Percentiles rank a stretch among this genome's conserved stretches.
phyloP scores from a whole-genome alignment of 1,284 basidiomycete species.

The Chondrostereum purpureum region DNA sequence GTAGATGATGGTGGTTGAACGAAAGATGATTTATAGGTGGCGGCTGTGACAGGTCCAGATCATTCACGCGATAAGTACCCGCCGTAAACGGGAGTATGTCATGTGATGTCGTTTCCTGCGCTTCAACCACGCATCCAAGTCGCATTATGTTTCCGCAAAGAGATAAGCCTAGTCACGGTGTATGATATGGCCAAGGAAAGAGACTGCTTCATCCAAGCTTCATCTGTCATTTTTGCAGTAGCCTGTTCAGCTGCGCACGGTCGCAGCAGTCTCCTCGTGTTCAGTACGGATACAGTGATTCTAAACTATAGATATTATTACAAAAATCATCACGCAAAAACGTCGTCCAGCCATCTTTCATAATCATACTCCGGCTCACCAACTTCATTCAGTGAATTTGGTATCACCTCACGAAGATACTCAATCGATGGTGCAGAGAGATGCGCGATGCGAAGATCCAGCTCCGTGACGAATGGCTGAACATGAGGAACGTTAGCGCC shows the following conservation, averaged over 20 bases:
- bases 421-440: constrained; percentile 75
- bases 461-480: constrained; percentile 88
- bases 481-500: too few species aligned
- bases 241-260: not conserved
- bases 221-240: not conserved
- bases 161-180: too few species aligned
- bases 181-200: not conserved
- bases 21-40: not conserved
- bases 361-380: constrained; percentile 74
- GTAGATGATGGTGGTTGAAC: not conserved
- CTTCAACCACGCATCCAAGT: too few species aligned
- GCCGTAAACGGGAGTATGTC: not conserved
- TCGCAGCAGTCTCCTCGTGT: too few species aligned
- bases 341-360: constrained; percentile 71
- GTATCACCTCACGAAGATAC: constrained; percentile 79
- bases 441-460: constrained; percentile 86
- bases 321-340: constrained; percentile 45
- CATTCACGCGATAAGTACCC: not conserved
- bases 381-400: constrained; percentile 39
- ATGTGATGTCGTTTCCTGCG: too few species aligned
- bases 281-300: not conserved
- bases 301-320: not conserved
- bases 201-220: not conserved
- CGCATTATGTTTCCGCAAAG: too few species aligned
- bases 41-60: not conserved